Conservation (phyloP, 768 basidiomycete genomes). For the Leccinellum luteum region DNA sequence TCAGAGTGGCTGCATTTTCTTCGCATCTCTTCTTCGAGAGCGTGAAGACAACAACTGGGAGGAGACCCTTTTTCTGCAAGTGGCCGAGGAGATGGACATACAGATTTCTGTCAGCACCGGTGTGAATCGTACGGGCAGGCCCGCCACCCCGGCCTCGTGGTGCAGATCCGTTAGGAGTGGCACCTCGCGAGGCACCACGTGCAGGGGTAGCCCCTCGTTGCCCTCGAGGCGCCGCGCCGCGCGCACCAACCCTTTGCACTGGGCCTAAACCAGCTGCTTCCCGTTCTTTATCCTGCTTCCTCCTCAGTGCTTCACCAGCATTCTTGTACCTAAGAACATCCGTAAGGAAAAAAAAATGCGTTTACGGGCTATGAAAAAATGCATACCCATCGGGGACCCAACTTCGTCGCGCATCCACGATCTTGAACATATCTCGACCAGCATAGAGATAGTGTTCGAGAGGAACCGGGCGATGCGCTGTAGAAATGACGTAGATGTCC, state of each 20-base stretch:
- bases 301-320: slow-evolving; percentile 80
- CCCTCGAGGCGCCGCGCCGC: slow-evolving; percentile 57
- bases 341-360: neutral
- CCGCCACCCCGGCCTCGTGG: slow-evolving; percentile 44
- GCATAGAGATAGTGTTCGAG: slow-evolving; percentile 97
- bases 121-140: slow-evolving; percentile 55
- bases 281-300: slow-evolving; percentile 98
- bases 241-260: slow-evolving; percentile 79
- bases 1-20: slow-evolving; percentile 89
- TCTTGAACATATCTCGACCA: slow-evolving; percentile 89
- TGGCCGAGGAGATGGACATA: slow-evolving; percentile 90
- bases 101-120: slow-evolving; percentile 80
- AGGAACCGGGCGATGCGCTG: slow-evolving; percentile 92
- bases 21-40: slow-evolving; percentile 97
- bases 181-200: slow-evolving; percentile 55
- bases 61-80: slow-evolving; percentile 78
- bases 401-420: slow-evolving; percentile 78
- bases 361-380: neutral
- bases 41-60: slow-evolving; percentile 96
- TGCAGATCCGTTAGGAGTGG: slow-evolving; percentile 38
- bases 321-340: slow-evolving; percentile 69
- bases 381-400: slow-evolving; percentile 71
- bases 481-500: slow-evolving; percentile 98
- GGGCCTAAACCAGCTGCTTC: slow-evolving; percentile 92
- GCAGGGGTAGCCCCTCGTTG: slow-evolving; percentile 46